Evolutionary conservation across 768 basidiomycete species (phyloP).

Genomic region (Amanita thiersii): DNA sequence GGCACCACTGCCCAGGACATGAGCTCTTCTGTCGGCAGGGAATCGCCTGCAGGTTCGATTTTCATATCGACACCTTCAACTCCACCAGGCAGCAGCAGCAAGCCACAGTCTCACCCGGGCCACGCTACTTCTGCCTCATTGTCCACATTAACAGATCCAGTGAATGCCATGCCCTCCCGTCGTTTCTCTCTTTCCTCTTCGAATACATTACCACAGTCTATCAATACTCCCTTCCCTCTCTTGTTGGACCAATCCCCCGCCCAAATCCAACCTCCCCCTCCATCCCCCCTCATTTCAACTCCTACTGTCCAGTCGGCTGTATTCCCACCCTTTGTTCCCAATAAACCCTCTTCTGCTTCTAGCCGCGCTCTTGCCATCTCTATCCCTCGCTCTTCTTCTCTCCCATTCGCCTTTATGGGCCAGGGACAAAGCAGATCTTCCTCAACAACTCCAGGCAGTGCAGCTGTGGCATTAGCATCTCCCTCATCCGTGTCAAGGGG

Average conservation of each 20-base stretch:
- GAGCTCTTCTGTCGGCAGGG: neutral
- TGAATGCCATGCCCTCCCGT: neutral
- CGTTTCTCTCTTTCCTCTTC: neutral
- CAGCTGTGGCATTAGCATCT: slow-evolving; percentile 17
- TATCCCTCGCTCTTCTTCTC: slow-evolving; percentile 17
- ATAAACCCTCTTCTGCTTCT: slow-evolving; percentile 1
- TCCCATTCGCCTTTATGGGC: slow-evolving; percentile 20
- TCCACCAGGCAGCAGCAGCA: neutral
- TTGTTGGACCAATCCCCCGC: neutral
- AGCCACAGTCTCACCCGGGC: slow-evolving; percentile 3
- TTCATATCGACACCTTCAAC: slow-evolving; percentile 1
- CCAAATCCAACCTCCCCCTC: neutral
- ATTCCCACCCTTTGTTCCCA: neutral
- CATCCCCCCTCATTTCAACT: neutral
- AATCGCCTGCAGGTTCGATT: neutral
- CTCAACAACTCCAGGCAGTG: slow-evolving; percentile 13
- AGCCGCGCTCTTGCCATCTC: slow-evolving; percentile 9
- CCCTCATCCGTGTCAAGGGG: slow-evolving; percentile 21
- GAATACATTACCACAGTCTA: slow-evolving; percentile 1
- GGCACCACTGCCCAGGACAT: neutral
- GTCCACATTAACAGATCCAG: slow-evolving; percentile 3
- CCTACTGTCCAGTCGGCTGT: neutral
- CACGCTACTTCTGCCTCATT: slow-evolving; percentile 6
- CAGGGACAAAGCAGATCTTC: slow-evolving; percentile 17
- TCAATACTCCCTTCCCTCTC: slow-evolving; percentile 1